A percentile compares a stretch with the other conserved stretches of the same genome.
phyloP scores from a whole-genome alignment of 78 protist species.

The Cyanophora paradoxa region DNA sequence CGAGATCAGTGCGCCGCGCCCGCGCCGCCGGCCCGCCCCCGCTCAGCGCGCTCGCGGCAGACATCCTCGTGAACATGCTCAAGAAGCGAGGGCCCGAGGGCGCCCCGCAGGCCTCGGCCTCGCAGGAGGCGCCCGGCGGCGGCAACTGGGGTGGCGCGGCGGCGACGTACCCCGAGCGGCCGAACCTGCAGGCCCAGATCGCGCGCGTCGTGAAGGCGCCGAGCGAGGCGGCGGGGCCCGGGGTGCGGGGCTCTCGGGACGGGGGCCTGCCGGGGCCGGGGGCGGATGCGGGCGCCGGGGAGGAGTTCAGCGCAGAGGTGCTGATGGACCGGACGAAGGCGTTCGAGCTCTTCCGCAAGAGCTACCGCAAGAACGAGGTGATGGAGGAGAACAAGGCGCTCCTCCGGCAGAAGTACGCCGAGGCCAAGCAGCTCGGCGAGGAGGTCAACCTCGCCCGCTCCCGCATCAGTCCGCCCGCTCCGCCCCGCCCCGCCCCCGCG shows the following conservation, averaged over 20 bases:
- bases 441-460: background rate
- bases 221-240: background rate
- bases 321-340: slow-evolving; percentile 3
- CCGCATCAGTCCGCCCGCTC: background rate
- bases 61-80: slow-evolving; percentile 23
- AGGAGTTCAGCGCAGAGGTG: background rate
- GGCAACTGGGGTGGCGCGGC: background rate
- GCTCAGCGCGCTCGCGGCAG: no score
- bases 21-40: no score
- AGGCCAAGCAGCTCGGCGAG: slow-evolving; percentile 11
- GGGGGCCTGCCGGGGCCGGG: background rate
- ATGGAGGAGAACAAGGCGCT: slow-evolving; percentile 1
- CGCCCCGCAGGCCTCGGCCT: no score
- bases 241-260: background rate
- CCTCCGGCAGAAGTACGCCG: slow-evolving; percentile 1
- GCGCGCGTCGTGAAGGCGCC: background rate
- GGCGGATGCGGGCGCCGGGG: background rate
- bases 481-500: no score
- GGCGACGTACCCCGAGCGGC: background rate
- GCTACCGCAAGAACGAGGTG: slow-evolving; percentile 14
- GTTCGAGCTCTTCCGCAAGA: slow-evolving; percentile 19
- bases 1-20: no score
- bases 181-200: background rate
- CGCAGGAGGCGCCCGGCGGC: background rate
- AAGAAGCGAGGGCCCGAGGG: background rate